Conservation (phyloP, 2,329 filamentous ascomycete species). For the Metarhizium rileyi region DNA sequence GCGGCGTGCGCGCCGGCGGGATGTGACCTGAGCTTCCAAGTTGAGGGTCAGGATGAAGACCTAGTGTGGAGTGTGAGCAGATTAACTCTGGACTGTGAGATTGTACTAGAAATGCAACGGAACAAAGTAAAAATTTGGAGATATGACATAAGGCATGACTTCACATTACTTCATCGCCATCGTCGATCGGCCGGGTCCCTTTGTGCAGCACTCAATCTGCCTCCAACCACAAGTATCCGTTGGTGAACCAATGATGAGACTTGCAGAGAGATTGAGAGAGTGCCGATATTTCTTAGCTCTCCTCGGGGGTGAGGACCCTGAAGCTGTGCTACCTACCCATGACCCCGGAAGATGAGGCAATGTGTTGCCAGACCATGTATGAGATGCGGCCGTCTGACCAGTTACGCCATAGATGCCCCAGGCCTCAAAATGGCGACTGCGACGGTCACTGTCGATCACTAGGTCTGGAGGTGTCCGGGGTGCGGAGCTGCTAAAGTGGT, state of each 20-base stretch:
- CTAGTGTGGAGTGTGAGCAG: too few relatives aligned
- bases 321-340: background rate
- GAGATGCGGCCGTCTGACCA: background rate
- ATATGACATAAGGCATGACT: background rate
- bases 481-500: background rate
- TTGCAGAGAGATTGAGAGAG: background rate
- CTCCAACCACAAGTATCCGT: background rate
- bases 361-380: background rate
- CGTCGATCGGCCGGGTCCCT: background rate
- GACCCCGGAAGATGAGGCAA: background rate
- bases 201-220: background rate
- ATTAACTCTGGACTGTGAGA: background rate
- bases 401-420: conserved; percentile 6
- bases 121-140: background rate
- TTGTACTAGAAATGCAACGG: background rate
- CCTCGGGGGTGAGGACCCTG: background rate
- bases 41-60: too few relatives aligned
- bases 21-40: too few relatives aligned
- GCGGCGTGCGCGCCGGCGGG: too few relatives aligned
- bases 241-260: background rate
- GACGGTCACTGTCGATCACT: conserved; percentile 1
- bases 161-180: background rate
- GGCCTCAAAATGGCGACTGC: background rate
- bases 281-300: too few relatives aligned
- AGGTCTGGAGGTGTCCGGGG: background rate